Evolutionary conservation across 116 monocot genomes (phyloP).

Genomic region (Posidonia oceanica): DNA sequence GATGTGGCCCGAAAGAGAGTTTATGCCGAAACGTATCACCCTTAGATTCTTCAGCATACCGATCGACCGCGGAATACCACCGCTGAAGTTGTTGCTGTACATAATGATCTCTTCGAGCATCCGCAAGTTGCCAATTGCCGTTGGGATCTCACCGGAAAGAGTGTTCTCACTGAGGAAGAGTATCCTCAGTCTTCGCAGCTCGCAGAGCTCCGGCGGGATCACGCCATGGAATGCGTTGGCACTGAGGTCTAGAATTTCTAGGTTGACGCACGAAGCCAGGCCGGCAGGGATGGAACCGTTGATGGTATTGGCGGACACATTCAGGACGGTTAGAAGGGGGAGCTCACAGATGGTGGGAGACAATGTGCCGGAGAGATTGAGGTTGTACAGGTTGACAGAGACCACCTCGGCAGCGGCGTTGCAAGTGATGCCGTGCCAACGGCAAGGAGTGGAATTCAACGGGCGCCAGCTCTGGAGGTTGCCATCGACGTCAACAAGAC

Average conservation of each 20-base stretch:
- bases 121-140: slow-evolving; percentile 30
- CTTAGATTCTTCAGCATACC: slow-evolving; percentile 33
- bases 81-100: slow-evolving; percentile 79
- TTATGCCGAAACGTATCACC: slow-evolving; percentile 63
- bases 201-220: slow-evolving; percentile 44
- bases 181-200: slow-evolving; percentile 21
- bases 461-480: slow-evolving; percentile 5
- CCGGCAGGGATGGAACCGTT: slow-evolving; percentile 38
- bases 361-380: slow-evolving; percentile 9
- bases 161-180: slow-evolving; percentile 69
- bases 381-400: slow-evolving; percentile 1
- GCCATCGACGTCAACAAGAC: neutral
- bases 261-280: slow-evolving; percentile 21
- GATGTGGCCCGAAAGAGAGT: slow-evolving; percentile 48
- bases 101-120: slow-evolving; percentile 60
- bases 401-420: neutral
- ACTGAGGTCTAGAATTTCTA: slow-evolving; percentile 65
- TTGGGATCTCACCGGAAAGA: slow-evolving; percentile 52
- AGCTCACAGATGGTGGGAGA: neutral
- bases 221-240: slow-evolving; percentile 49
- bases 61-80: slow-evolving; percentile 49
- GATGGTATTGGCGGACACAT: slow-evolving; percentile 28
- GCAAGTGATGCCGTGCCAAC: slow-evolving; percentile 9
- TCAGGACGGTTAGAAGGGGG: neutral
- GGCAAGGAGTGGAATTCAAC: neutral